Conservation (phyloP, 2,329 filamentous ascomycete genomes). For the Byssothecium circinans region DNA sequence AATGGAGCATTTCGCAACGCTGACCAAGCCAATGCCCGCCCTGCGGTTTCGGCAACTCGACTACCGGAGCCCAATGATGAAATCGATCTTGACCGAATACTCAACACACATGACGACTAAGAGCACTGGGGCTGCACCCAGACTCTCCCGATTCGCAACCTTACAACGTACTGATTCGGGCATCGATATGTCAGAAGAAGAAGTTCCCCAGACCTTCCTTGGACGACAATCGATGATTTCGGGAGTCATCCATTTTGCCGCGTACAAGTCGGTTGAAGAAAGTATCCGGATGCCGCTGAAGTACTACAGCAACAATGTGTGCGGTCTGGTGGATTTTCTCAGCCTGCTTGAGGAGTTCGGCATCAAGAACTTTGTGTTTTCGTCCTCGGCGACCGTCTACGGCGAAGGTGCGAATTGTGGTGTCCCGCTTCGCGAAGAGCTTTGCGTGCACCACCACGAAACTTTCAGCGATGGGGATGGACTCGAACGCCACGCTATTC, state of each 20-base stretch:
- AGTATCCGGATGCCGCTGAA: slow-evolving; percentile 62
- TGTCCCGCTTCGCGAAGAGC: slow-evolving; percentile 57
- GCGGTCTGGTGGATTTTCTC: slow-evolving; percentile 63
- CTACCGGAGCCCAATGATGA: slow-evolving; percentile 50
- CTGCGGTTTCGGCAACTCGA: slow-evolving; percentile 53
- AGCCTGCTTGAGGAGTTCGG: slow-evolving; percentile 59
- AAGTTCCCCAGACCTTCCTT: slow-evolving; percentile 20
- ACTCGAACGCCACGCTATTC: slow-evolving; percentile 45
- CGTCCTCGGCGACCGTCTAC: slow-evolving; percentile 68
- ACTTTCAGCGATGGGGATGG: slow-evolving; percentile 49
- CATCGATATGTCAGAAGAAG: slow-evolving; percentile 32
- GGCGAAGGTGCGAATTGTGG: slow-evolving; percentile 52
- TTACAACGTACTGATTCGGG: slow-evolving; percentile 36
- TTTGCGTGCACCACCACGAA: slow-evolving; percentile 56
- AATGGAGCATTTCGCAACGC: slow-evolving; percentile 42
- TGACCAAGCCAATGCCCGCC: slow-evolving; percentile 47
- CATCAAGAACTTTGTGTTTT: slow-evolving; percentile 69
- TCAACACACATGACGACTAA: slow-evolving; percentile 30
- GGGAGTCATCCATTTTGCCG: slow-evolving; percentile 71
- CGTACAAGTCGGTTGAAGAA: slow-evolving; percentile 67
- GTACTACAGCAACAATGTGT: slow-evolving; percentile 70
- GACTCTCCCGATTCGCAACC: slow-evolving; percentile 30
- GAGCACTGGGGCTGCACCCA: slow-evolving; percentile 20
- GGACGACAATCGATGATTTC: slow-evolving; percentile 54
- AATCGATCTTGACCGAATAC: slow-evolving; percentile 49